Percentiles rank a stretch among this genome's conserved stretches.
These are phyloP conservation scores for Bretziella fagacearum DNA, from an alignment of 2,329 filamentous ascomycete species.

Conservation along the genomic window DNA sequence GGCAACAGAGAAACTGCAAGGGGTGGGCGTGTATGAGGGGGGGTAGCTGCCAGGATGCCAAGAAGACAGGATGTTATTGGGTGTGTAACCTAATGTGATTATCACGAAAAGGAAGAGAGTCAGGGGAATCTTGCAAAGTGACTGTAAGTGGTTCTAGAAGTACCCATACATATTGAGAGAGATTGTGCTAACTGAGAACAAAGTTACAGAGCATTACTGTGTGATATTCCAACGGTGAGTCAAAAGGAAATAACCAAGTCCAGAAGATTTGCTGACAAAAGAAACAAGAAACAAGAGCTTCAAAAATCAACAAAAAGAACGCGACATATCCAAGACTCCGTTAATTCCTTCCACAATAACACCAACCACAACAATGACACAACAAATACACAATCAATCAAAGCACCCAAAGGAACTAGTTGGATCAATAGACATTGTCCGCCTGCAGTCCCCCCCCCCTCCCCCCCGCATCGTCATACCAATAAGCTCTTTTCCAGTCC, in stretches of 20 bases:
- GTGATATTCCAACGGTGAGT: too few relatives aligned
- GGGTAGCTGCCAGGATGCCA: not conserved
- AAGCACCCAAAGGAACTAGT: not conserved
- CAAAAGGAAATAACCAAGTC: not conserved
- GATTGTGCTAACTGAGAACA: not conserved
- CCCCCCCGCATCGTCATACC: not conserved
- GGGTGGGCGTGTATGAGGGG: not conserved
- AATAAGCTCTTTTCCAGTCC: not conserved
- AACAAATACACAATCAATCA: not conserved
- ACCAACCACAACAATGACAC: not conserved
- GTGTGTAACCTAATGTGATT: not conserved
- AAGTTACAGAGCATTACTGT: too few relatives aligned
- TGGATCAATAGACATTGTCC: constrained; percentile 1
- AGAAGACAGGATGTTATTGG: not conserved
- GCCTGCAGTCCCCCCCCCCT: not conserved
- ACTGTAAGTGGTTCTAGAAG: not conserved
- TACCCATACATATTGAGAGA: too few relatives aligned
- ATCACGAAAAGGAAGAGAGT: not conserved
- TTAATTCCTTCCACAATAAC: not conserved
- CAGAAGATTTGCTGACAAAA: not conserved
- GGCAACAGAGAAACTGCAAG: not conserved
- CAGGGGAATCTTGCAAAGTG: not conserved
- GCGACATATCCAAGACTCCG: not conserved
- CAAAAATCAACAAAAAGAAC: not conserved
- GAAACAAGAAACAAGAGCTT: too few relatives aligned